These are phyloP conservation scores for Fusarium phyllophilum DNA, from an alignment of 2,329 filamentous ascomycete species.

Conservation along the genomic window DNA sequence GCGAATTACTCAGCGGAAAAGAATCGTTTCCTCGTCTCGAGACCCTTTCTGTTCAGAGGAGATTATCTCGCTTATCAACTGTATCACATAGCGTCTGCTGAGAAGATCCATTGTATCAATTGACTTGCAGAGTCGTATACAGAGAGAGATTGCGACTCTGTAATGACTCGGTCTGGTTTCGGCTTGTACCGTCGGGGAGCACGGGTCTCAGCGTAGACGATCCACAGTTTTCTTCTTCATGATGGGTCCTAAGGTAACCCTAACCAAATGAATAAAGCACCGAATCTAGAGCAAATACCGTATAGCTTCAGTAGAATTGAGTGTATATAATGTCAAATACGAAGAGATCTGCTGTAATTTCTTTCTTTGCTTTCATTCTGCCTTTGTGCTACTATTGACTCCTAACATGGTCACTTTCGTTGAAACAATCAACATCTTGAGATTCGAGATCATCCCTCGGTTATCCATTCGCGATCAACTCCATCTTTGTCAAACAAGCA, in stretches of 20 bases:
- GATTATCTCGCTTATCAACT: not conserved
- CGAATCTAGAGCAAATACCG: not conserved
- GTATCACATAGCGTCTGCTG: not conserved
- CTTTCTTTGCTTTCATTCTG: too few relatives aligned
- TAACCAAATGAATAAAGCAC: not conserved
- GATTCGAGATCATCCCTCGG: constrained; percentile 12
- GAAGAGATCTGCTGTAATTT: fast-evolving
- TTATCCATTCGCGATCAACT: constrained; percentile 14
- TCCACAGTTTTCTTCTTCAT: not conserved
- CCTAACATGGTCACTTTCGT: not conserved
- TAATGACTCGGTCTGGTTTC: not conserved
- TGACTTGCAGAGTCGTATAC: not conserved
- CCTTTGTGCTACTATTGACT: too few relatives aligned
- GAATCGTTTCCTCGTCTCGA: not conserved
- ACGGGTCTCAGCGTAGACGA: not conserved
- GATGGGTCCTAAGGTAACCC: not conserved
- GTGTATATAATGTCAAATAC: not conserved
- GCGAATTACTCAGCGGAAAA: not conserved
- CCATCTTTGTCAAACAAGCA: constrained; percentile 12
- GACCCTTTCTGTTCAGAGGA: not conserved
- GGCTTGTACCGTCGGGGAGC: not conserved
- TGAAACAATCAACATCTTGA: constrained; percentile 10
- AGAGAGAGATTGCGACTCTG: not conserved
- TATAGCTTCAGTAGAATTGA: not conserved
- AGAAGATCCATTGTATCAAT: not conserved